These are phyloP conservation scores for Flaveria robusta DNA, from an alignment of 129 eudicot species.

Conservation along the genomic window DNA sequence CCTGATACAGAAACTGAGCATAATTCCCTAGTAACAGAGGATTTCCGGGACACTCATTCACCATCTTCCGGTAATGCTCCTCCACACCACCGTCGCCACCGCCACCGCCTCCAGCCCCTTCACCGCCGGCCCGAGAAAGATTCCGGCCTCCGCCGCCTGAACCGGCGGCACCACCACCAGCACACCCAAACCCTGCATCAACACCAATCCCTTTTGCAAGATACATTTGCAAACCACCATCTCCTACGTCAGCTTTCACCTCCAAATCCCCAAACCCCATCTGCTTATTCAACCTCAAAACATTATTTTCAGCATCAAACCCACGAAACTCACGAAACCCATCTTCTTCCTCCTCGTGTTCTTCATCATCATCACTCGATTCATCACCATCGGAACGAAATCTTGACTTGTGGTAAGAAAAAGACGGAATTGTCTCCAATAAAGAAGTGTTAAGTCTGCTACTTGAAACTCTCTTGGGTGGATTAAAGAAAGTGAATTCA, in stretches of 20 bases:
- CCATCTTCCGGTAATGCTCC: constrained; percentile 75
- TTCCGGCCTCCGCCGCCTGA: constrained; percentile 42
- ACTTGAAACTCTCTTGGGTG: constrained; percentile 39
- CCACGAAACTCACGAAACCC: background rate
- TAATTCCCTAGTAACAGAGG: constrained; percentile 69
- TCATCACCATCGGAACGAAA: constrained; percentile 44
- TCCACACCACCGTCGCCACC: constrained; percentile 41
- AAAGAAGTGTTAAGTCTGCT: constrained; percentile 37
- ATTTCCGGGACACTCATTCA: constrained; percentile 69
- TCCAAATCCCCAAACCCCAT: constrained; percentile 26
- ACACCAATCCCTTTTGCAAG: constrained; percentile 77
- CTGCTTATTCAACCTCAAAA: constrained; percentile 33
- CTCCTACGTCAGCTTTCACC: constrained; percentile 28
- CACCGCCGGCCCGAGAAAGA: constrained; percentile 30
- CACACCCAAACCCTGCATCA: constrained; percentile 31
- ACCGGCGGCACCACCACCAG: constrained; percentile 40
- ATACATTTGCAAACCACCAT: constrained; percentile 51
- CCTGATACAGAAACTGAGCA: constrained; percentile 79
- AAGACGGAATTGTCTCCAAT: constrained; percentile 77
- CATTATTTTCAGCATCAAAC: constrained; percentile 23
- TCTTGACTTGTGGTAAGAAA: constrained; percentile 44
- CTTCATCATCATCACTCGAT: background rate
- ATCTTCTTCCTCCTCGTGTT: constrained; percentile 33
- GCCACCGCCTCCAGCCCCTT: constrained; percentile 41
- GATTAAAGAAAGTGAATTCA: constrained; percentile 39